Evolutionary conservation across 1,284 basidiomycete genomes (phyloP).

Genomic region (Ustilago tritici): DNA sequence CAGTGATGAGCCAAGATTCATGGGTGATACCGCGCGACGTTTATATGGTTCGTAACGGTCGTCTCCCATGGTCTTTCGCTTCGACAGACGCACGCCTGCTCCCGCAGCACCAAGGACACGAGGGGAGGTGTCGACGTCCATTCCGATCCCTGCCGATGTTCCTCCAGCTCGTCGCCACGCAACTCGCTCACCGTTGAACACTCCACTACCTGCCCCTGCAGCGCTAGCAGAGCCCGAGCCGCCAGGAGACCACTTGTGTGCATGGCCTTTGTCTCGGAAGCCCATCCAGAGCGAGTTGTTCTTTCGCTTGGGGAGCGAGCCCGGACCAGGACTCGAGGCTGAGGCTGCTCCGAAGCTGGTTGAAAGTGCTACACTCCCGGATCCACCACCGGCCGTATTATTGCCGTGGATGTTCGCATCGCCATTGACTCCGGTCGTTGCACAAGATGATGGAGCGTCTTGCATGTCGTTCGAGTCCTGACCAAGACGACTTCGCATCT

Average conservation of each 20-base stretch:
- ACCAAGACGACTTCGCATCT: slow-evolving; percentile 13
- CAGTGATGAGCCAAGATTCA: slow-evolving; percentile 32
- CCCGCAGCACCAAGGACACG: slow-evolving; percentile 23
- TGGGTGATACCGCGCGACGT: slow-evolving; percentile 54
- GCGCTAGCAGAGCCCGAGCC: slow-evolving; percentile 2
- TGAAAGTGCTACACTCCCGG: background rate
- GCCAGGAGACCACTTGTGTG: slow-evolving; percentile 43
- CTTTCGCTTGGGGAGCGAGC: slow-evolving; percentile 42
- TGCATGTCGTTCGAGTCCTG: slow-evolving; percentile 13
- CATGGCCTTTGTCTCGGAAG: slow-evolving; percentile 42
- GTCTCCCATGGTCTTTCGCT: slow-evolving; percentile 49
- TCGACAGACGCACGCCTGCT: slow-evolving; percentile 24
- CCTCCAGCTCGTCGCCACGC: slow-evolving; percentile 32
- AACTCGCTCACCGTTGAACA: slow-evolving; percentile 22
- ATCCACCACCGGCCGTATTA: background rate
- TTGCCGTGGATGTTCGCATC: background rate
- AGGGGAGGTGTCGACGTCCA: slow-evolving; percentile 45
- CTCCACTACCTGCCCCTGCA: slow-evolving; percentile 13
- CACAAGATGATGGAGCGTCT: background rate
- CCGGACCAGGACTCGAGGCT: background rate
- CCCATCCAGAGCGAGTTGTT: slow-evolving; percentile 52
- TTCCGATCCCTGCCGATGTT: slow-evolving; percentile 9
- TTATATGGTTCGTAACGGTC: slow-evolving; percentile 59
- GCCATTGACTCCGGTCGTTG: background rate
- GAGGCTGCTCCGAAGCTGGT: slow-evolving; percentile 20